phyloP scores from a whole-genome alignment of 2,329 filamentous ascomycete species.

The Microascus cirrosus region DNA sequence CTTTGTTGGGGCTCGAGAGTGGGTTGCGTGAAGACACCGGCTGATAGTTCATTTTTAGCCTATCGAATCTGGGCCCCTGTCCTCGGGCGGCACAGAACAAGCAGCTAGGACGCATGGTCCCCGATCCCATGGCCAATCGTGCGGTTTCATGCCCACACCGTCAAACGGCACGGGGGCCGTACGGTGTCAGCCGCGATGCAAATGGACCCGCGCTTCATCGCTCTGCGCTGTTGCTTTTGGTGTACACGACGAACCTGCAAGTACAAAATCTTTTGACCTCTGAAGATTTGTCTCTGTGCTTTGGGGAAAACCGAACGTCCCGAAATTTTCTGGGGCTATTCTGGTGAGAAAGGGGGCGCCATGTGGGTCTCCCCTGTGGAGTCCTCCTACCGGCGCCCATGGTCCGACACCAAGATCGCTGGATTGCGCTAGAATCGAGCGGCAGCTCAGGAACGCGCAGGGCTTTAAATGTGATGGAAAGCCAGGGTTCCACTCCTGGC shows the following conservation, averaged over 20 bases:
- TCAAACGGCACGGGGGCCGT: not conserved
- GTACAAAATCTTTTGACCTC: no score
- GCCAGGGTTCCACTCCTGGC: not conserved
- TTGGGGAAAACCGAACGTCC: not conserved
- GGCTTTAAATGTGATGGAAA: not conserved
- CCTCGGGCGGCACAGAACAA: not conserved
- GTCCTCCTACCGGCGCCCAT: not conserved
- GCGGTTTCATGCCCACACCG: not conserved
- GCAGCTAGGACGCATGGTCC: not conserved
- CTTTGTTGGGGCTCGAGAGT: not conserved
- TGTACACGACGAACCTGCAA: no score
- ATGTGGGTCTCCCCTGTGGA: not conserved
- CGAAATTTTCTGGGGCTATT: not conserved
- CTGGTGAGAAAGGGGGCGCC: not conserved
- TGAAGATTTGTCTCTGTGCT: not conserved
- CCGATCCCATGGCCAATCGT: not conserved
- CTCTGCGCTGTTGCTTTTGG: no score
- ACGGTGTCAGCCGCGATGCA: not conserved
- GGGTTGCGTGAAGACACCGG: not conserved
- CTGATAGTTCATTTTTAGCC: not conserved
- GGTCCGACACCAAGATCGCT: not conserved
- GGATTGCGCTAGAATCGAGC: not conserved
- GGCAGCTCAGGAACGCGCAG: not conserved
- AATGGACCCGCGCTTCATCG: not conserved
- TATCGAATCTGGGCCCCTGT: conserved; percentile 1